A percentile compares a stretch with the other conserved stretches of the same genome.
Conservation (phyloP, 345 rosid genomes). For the Camelina sativa region DNA sequence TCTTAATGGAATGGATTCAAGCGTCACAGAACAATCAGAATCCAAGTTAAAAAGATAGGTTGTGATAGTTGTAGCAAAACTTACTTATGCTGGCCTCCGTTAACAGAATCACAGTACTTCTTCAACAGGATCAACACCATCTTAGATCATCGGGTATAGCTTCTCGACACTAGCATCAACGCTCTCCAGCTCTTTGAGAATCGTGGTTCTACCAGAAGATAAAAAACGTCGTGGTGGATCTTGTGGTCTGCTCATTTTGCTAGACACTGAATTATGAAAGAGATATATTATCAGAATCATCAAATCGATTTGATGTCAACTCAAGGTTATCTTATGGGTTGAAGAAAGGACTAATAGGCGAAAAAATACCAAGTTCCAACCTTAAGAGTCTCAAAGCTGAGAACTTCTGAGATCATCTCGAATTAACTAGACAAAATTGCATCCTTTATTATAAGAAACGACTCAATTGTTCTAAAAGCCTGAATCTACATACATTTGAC, state of each 20-base stretch:
- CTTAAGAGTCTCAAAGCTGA: conserved; percentile 26
- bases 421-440: not conserved
- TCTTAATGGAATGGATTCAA: not conserved
- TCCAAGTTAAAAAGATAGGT: not conserved
- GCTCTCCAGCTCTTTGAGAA: conserved; percentile 71
- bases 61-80: not conserved
- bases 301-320: not conserved
- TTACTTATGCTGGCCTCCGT: conserved; percentile 62
- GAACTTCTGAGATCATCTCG: conserved; percentile 25
- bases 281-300: conserved; percentile 15
- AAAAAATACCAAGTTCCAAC: conserved; percentile 1
- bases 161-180: conserved; percentile 67
- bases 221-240: conserved; percentile 75
- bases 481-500: conserved; percentile 17
- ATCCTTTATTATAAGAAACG: not conserved
- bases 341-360: not conserved
- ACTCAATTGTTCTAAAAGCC: conserved; percentile 1
- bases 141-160: too few relatives aligned
- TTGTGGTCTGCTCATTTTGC: conserved; percentile 79
- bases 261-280: conserved; percentile 6
- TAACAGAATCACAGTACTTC: too few relatives aligned
- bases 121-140: too few relatives aligned
- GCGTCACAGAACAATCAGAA: not conserved
- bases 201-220: conserved; percentile 64
- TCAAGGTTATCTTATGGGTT: too few relatives aligned